These are phyloP conservation scores for Trametes punicea DNA, from an alignment of 768 basidiomycete genomes.

Conservation along the genomic window DNA sequence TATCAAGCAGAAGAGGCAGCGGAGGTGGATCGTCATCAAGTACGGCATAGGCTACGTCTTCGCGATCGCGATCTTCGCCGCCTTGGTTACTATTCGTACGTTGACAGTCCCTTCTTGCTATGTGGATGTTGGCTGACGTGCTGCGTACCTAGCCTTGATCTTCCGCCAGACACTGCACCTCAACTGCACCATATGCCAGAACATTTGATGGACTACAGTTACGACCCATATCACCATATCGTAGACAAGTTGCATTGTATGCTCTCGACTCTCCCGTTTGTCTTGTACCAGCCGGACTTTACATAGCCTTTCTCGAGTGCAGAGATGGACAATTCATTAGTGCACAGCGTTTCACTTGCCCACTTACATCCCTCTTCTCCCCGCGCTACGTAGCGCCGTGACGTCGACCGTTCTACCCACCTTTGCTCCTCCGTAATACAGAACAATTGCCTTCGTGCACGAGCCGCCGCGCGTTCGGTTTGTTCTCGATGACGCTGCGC, in stretches of 20 bases:
- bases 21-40: slow-evolving; percentile 86
- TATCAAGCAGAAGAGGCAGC: slow-evolving; percentile 83
- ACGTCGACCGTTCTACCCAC: background rate
- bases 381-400: background rate
- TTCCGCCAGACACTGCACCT: slow-evolving; percentile 27
- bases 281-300: slow-evolving; percentile 23
- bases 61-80: slow-evolving; percentile 66
- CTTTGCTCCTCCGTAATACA: background rate
- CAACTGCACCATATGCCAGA: slow-evolving; percentile 29
- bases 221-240: slow-evolving; percentile 12
- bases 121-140: background rate
- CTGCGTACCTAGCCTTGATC: slow-evolving; percentile 22
- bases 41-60: slow-evolving; percentile 77
- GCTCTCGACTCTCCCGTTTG: slow-evolving; percentile 12
- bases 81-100: slow-evolving; percentile 77
- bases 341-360: background rate
- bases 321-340: slow-evolving; percentile 23
- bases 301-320: slow-evolving; percentile 14
- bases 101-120: slow-evolving; percentile 13
- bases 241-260: slow-evolving; percentile 22
- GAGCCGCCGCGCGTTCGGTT: background rate
- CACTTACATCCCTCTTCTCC: background rate
- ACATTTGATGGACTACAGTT: slow-evolving; percentile 26
- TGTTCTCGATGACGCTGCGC: too few relatives aligned
- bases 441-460: background rate